Base-by-base conservation (phyloP, 176 grass and related monocot species). In the Lolium perenne region DNA sequence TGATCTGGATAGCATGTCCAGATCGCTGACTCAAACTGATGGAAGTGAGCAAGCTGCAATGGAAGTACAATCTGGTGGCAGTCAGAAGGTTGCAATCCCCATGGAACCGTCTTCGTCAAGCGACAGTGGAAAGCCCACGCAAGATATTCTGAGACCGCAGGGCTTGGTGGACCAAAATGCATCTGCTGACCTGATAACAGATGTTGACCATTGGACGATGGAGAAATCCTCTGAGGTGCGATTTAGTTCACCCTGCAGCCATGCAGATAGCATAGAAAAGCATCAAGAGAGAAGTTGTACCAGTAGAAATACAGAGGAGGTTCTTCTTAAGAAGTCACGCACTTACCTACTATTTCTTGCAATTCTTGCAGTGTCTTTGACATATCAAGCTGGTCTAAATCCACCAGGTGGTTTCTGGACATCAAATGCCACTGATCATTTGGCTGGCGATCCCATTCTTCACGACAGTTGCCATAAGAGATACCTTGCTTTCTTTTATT, bases 391-490 rank as follows among this genome's bases (percentile, higher is more conserved):
- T 23, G 66, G 80, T 82, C n/a, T 82, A 22, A 71, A 82, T 82
- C 80, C 80, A 56, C 80, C 80, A 82, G 80, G 64, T 71, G 80
- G 80, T 18, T 82, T 82, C n/a, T 82, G 80, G 80, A 70, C 80
- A 82, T 21, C 6, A 56, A 81, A 35, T 49, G 23, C 7, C 10
- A 46, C 8, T 38, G 18, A 51, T 32, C 60, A 81, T 43, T 66
- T 17, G 4, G 49, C 80, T 16, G 80, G 80, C 71, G 80, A 82
- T 71, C 80, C 64, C 65, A 82, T 82, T 32, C 65, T 82, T 56
- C 49, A 71, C 48, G 80, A 82, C 20, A 71, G 0, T 71, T 71
- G 71, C 32, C 80, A 82, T 82, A 15, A 55, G 10, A 38, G 38
- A 3, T 83, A 83, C 38, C 13, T 83, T 74, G 53, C 81, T 1